phyloP scores from a whole-genome alignment of 352 stramenopile species.

The Pythium aristosporum region DNA sequence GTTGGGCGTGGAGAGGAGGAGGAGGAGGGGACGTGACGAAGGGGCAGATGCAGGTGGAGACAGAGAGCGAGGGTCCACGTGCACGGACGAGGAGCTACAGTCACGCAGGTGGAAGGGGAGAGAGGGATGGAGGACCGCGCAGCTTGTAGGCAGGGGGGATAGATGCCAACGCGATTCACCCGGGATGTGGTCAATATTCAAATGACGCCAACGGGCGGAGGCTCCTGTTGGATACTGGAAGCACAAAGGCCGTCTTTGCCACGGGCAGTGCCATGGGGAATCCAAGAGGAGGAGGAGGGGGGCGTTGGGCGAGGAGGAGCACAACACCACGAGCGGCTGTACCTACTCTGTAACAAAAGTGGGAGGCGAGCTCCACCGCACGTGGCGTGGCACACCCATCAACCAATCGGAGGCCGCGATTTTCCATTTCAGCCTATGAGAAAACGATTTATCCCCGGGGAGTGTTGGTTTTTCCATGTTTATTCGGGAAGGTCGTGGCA shows the following conservation, averaged over 20 bases:
- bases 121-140: not conserved
- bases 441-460: not conserved
- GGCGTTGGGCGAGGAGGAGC: constrained; percentile 13
- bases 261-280: constrained; percentile 1
- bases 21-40: constrained; percentile 15
- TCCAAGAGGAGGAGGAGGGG: constrained; percentile 19
- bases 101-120: constrained; percentile 9
- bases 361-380: constrained; percentile 22
- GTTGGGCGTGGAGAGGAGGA: constrained; percentile 13
- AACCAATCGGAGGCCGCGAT: constrained; percentile 23
- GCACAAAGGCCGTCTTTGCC: not conserved
- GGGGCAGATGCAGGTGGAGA: constrained; percentile 15
- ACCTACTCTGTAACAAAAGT: constrained; percentile 26
- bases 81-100: constrained; percentile 4
- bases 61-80: constrained; percentile 6
- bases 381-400: constrained; percentile 15
- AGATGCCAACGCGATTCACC: constrained; percentile 34
- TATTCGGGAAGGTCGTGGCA: constrained; percentile 23
- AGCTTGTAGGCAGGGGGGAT: not conserved
- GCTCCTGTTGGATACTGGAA: constrained; percentile 13
- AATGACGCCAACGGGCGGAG: constrained; percentile 45
- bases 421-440: constrained; percentile 27
- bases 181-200: constrained; percentile 57
- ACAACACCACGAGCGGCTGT: constrained; percentile 22
- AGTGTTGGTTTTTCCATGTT: constrained; percentile 32